phyloP scores from a whole-genome alignment of 176 grass and related monocot genomes.

The Areca catechu region DNA sequence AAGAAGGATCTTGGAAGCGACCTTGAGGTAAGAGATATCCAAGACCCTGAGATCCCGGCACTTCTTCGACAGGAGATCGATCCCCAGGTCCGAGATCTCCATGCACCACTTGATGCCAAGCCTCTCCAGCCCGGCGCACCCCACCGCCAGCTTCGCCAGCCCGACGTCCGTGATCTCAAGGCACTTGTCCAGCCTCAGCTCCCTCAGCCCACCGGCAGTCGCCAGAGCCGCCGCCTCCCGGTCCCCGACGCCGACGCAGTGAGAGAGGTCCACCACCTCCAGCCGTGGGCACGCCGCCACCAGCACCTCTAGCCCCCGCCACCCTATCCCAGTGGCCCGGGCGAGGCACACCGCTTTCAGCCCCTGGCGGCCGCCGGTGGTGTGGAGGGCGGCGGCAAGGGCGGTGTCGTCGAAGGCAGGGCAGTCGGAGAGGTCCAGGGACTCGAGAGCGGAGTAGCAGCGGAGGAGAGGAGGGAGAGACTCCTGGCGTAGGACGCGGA shows the following conservation, averaged over 20 bases:
- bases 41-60: conserved; percentile 62
- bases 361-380: conserved; percentile 1
- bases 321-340: conserved; percentile 55
- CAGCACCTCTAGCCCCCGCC: conserved; percentile 66
- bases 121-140: conserved; percentile 55
- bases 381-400: conserved; percentile 35
- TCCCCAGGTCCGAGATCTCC: conserved; percentile 86
- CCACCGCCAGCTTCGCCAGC: conserved; percentile 77
- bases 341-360: conserved; percentile 47
- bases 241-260: conserved; percentile 71
- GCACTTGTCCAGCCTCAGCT: conserved; percentile 72
- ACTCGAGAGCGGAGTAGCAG: conserved; percentile 36
- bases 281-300: conserved; percentile 57
- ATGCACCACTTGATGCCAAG: conserved; percentile 88
- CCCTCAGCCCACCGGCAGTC: conserved; percentile 31
- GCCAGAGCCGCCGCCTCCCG: conserved; percentile 59
- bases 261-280: conserved; percentile 75
- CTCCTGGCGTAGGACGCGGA: conserved; percentile 57
- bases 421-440: conserved; percentile 72
- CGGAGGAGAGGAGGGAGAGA: conserved; percentile 53
- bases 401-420: conserved; percentile 59
- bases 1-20: conserved; percentile 6
- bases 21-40: conserved; percentile 86
- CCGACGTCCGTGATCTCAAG: conserved; percentile 76
- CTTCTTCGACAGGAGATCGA: conserved; percentile 87